phyloP scores from a whole-genome alignment of 2,329 filamentous ascomycete genomes.

The Chaetomium olivaceum region DNA sequence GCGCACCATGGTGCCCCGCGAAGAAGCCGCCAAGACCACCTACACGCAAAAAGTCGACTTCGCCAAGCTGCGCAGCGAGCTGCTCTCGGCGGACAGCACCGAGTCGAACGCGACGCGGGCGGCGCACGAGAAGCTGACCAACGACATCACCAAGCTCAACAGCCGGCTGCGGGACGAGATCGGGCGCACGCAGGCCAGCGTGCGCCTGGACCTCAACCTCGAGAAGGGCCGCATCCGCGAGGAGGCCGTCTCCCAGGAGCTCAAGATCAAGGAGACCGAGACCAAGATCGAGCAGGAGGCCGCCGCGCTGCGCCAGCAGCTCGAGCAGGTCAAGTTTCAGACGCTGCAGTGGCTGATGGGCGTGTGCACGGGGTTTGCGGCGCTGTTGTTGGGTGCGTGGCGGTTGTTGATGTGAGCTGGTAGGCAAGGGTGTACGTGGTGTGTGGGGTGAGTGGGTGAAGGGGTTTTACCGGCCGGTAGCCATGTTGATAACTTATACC shows the following conservation, averaged over 20 bases:
- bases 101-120: conserved; percentile 86
- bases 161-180: conserved; percentile 90
- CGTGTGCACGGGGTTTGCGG: conserved; percentile 68
- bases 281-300: conserved; percentile 98
- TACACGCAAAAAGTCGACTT: conserved; percentile 95
- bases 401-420: conserved; percentile 61
- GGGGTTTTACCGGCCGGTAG: background rate
- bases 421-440: conserved; percentile 11
- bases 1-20: conserved; percentile 94
- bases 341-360: conserved; percentile 98
- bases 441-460: background rate
- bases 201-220: conserved; percentile 88
- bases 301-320: conserved; percentile 81
- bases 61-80: conserved; percentile 91
- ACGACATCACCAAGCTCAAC: conserved; percentile 92
- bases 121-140: conserved; percentile 88
- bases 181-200: conserved; percentile 87
- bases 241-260: conserved; percentile 92
- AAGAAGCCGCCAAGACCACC: conserved; percentile 81
- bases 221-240: conserved; percentile 96
- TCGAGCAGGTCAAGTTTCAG: conserved; percentile 97
- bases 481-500: background rate
- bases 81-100: conserved; percentile 86
- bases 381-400: conserved; percentile 69
- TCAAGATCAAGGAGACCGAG: conserved; percentile 98